Evolutionary conservation across 83 land plant genomes (phyloP).

Genomic region (Isoetes engelmannii): DNA sequence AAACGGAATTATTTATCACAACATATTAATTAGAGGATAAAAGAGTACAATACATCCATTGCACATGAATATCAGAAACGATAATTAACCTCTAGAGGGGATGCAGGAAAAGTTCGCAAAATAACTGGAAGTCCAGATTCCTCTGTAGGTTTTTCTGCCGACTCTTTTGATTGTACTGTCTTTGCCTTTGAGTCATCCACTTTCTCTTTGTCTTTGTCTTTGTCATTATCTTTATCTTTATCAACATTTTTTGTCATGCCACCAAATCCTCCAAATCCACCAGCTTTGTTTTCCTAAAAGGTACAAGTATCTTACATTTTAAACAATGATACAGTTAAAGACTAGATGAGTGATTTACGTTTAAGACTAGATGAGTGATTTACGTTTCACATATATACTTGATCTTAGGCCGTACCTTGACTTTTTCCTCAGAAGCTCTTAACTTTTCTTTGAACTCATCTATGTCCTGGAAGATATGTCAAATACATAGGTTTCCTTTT

Average conservation of each 20-base stretch:
- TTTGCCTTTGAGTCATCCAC: conserved; percentile 12
- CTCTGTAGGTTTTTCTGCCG: not conserved
- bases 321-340: not conserved
- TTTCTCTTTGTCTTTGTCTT: conserved; percentile 3
- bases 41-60: too few relatives aligned
- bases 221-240: conserved; percentile 1
- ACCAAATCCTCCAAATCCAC: conserved; percentile 30
- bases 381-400: not conserved
- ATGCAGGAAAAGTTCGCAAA: conserved; percentile 10
- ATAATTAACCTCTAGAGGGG: conserved; percentile 27
- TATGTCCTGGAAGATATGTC: conserved; percentile 9
- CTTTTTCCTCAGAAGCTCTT: conserved; percentile 6
- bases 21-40: too few relatives aligned
- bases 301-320: too few relatives aligned
- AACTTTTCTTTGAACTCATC: conserved; percentile 2
- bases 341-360: not conserved
- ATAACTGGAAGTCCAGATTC: not conserved
- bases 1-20: not conserved
- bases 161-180: not conserved
- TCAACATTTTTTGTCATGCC: conserved; percentile 23
- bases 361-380: not conserved
- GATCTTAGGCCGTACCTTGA: not conserved
- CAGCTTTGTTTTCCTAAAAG: conserved; percentile 27
- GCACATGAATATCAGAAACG: not conserved
- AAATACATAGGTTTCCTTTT: not conserved